These are phyloP conservation scores for Hanseniaspora clermontiae DNA, from an alignment of 805 yeast species.

Conservation along the genomic window DNA sequence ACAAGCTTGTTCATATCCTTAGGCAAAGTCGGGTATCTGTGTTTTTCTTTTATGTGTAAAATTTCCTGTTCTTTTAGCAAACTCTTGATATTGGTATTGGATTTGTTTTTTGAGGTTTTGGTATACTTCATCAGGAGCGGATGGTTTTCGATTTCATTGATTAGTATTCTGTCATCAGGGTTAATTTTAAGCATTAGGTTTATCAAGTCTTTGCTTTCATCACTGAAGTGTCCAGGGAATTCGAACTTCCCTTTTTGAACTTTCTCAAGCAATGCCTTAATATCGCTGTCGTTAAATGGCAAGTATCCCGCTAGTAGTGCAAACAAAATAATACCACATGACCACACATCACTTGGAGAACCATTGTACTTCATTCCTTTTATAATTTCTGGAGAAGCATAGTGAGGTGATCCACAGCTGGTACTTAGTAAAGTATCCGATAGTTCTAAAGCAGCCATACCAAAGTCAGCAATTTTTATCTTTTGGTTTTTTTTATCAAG, in stretches of 20 bases:
- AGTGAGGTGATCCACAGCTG: slow-evolving; percentile 79
- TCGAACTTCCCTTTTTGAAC: slow-evolving; percentile 66
- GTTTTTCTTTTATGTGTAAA: neutral
- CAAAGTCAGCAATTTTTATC: slow-evolving; percentile 74
- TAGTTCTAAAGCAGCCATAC: slow-evolving; percentile 77
- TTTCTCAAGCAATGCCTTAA: slow-evolving; percentile 53
- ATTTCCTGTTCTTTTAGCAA: slow-evolving; percentile 13
- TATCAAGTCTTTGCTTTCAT: slow-evolving; percentile 57
- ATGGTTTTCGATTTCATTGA: slow-evolving; percentile 56
- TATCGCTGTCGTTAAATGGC: slow-evolving; percentile 75
- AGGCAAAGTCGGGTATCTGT: neutral
- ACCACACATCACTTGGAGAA: slow-evolving; percentile 78
- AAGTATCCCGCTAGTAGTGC: slow-evolving; percentile 69
- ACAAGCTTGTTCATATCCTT: slow-evolving; percentile 14
- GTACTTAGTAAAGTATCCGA: slow-evolving; percentile 61
- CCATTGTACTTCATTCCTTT: slow-evolving; percentile 70
- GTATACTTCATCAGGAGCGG: slow-evolving; percentile 65
- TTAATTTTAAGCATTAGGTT: slow-evolving; percentile 53
- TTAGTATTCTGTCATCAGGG: slow-evolving; percentile 59
- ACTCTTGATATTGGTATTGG: slow-evolving; percentile 22
- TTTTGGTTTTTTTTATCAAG: slow-evolving; percentile 50
- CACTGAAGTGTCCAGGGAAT: slow-evolving; percentile 52
- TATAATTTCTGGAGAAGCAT: slow-evolving; percentile 80
- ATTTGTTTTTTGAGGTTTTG: slow-evolving; percentile 23
- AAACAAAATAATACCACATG: slow-evolving; percentile 72